Conservation (phyloP, 2,329 filamentous ascomycete genomes). For the Calonectria naviculata region DNA sequence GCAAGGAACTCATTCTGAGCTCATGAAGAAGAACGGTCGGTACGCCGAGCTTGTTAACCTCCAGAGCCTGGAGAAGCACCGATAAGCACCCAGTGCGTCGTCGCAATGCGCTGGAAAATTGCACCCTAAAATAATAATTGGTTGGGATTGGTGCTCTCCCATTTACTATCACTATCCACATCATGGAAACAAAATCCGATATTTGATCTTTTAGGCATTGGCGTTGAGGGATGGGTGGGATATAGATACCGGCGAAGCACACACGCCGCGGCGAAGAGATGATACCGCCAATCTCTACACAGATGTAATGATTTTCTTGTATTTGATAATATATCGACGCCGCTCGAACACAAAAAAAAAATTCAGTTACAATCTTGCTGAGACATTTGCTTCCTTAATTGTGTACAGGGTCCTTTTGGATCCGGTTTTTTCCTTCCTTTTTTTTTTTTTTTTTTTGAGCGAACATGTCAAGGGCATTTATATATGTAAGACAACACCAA, state of each 20-base stretch:
- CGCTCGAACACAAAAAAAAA: neutral
- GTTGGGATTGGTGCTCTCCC: neutral
- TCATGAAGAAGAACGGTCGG: conserved; percentile 76
- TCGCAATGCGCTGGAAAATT: neutral
- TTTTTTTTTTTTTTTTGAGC: no score
- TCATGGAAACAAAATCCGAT: neutral
- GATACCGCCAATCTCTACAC: conserved; percentile 5
- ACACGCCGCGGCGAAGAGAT: neutral
- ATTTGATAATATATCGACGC: conserved; percentile 8
- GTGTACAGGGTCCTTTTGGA: no score
- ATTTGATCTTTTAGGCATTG: conserved; percentile 1
- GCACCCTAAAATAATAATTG: neutral
- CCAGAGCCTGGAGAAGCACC: conserved; percentile 77
- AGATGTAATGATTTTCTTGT: conserved; percentile 16
- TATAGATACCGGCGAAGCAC: conserved; percentile 7
- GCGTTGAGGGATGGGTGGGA: conserved; percentile 10
- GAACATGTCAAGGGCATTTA: no score
- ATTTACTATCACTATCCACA: neutral
- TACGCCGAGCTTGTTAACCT: conserved; percentile 85
- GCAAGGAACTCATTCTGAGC: conserved; percentile 80
- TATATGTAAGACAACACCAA: no score
- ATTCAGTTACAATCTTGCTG: neutral
- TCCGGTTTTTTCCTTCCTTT: no score
- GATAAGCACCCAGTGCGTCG: conserved; percentile 27
- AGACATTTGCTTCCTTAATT: neutral